Evolutionary conservation across 176 grass and related monocot species (phyloP), one percentile per base, ranked within the genome.

Genomic region (Olyra latifolia): DNA sequence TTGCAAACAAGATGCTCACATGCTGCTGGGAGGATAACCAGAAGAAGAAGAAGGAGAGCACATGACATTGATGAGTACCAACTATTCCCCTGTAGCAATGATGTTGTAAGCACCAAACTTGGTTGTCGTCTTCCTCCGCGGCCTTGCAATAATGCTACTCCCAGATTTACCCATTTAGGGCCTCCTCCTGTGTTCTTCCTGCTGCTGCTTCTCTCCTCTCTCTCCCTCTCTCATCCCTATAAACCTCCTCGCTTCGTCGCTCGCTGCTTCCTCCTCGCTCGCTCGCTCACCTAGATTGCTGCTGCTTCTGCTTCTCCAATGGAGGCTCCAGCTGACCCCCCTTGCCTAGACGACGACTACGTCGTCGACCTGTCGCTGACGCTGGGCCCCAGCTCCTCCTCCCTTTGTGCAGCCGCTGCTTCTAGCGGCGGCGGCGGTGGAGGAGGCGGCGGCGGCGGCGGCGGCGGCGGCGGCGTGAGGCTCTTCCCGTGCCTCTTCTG

Each of bases 401-500:
- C 80, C 15, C 16, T 25, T 12, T 11, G 58, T 8, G 27, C 74
- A 0, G 8, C 62, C 0, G 0, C 46, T 8, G 8, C 73, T 28
- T 30, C 71, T 1, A 6, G 49, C 0, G 49, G 40, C 2, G 57
- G 7, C 6, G 60, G 49, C 3, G 23, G 17, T 10, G 35, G 28
- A 0, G 27, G 17, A 0, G 62, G 11, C 0, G 46, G 44, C 10
- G 54, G 6, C 16, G 10, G 29, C 7, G 35, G 56, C 1, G 68
- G 28, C 11, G 73, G 74, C 10, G 45, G 78, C 1, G 67, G 80
- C 9, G 90, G 87, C 7, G 86, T 89, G 59, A 84, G 92, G 75
- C 88, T 98, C n/a, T 98, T 94, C 80, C 90, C 95, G 8, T 98
- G 95, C 78, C 95, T 95, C 19, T 98, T 98, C 88, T 98, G 95